These are phyloP conservation scores for Gaillardinia entomophila DNA, from an alignment of 805 yeast species.

Conservation along the genomic window DNA sequence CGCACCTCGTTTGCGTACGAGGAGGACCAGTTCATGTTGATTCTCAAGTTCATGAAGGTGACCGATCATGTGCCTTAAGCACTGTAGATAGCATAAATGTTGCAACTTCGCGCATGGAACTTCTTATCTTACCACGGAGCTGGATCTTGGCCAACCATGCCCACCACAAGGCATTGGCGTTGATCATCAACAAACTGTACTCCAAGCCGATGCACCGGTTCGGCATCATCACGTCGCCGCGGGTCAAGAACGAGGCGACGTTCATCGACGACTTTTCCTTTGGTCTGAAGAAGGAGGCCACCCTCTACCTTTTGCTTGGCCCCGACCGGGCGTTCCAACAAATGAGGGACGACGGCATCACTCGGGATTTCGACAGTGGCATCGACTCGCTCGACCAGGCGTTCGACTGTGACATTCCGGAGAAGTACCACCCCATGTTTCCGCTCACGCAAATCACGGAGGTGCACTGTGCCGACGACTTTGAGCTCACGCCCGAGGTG, in stretches of 20 bases:
- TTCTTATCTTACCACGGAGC: too few species aligned
- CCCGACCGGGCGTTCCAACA: constrained; percentile 15
- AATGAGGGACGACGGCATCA: constrained; percentile 15
- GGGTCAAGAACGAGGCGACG: constrained; percentile 27
- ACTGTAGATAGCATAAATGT: background rate
- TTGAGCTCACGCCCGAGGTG: constrained; percentile 8
- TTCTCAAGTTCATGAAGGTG: constrained; percentile 30
- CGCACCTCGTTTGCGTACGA: constrained; percentile 31
- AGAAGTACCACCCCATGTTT: constrained; percentile 13
- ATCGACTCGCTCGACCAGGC: constrained; percentile 14
- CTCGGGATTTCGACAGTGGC: constrained; percentile 17
- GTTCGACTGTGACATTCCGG: constrained; percentile 21
- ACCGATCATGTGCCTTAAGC: constrained; percentile 12
- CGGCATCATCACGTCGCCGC: constrained; percentile 32
- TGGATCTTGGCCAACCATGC: too few species aligned
- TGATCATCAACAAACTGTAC: constrained; percentile 46
- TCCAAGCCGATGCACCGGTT: constrained; percentile 41
- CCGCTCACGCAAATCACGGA: constrained; percentile 8
- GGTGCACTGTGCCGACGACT: constrained; percentile 11
- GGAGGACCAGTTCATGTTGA: constrained; percentile 34
- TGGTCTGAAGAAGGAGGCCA: constrained; percentile 7
- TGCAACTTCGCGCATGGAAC: background rate
- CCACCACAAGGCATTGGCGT: too few species aligned
- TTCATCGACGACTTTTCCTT: constrained; percentile 23
- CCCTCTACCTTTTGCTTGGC: constrained; percentile 22